Base-by-base conservation (phyloP, 2,329 filamentous ascomycete genomes). In the Fusarium armeniacum region DNA sequence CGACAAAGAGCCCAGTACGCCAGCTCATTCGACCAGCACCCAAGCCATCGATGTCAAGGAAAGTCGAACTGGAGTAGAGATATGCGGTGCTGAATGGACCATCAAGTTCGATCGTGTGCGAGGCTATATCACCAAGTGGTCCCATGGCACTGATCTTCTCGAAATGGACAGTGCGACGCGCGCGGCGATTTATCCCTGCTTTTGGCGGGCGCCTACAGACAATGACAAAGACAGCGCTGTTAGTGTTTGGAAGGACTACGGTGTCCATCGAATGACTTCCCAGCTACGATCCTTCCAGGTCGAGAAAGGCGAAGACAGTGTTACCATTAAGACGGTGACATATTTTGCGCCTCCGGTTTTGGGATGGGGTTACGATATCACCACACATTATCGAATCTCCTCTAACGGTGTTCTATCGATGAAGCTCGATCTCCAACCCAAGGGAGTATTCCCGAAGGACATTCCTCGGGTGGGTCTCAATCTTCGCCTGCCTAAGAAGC, bases 341-440 rank as follows among this genome's bases (percentile, higher is more conserved):
- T 63, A 63, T 2, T 22, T 63, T 10, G 58, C 61, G 2, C 61
- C 61, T 2, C 58, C 61, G 1, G 61, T 63, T 2, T 32, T 63
- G 15, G 61, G 59, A 30, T 63, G 61, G 61, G 61, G 61, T 1
- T 63, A 57, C 5, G 61, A 63, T 10, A 44, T 63, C 1, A 22
- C 15, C 2, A 63, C 61, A 6, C 20, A 43, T 13, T 63, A 63
- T 15, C 7, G 8, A 11, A 26, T 63, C 6, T 57, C 61, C 0
- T 11, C 26, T 0, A 10, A 18, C 3, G 61, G 61, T 0, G 0
- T 9, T 3, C 5, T 63, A 0, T 63, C 61, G 2, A 38, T 63
- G 2, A 58, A 49, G 0, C 3, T 63, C 3, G 26, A 44, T 12
- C 43, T 63, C 4, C 30, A 18, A 0, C 61, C 58, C 0, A 44